Evolutionary conservation across 148 eudicot species (phyloP).

Genomic region (Vaccinium vitisidaea): DNA sequence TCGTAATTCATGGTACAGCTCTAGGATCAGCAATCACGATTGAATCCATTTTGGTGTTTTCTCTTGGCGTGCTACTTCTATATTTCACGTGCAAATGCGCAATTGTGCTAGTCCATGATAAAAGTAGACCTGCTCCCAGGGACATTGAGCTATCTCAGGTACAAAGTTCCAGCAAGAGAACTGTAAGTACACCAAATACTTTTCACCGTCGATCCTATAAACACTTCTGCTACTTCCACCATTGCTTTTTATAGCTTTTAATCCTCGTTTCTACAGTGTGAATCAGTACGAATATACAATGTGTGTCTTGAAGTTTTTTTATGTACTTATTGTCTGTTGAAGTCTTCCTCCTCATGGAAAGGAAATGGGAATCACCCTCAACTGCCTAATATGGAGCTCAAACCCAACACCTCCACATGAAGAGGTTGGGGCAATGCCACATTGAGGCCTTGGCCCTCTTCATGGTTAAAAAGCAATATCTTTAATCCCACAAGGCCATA

Average conservation of each 20-base stretch:
- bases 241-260: not conserved
- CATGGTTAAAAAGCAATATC: not conserved
- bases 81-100: slow-evolving; percentile 84
- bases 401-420: not conserved
- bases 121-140: slow-evolving; percentile 27
- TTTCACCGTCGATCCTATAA: not conserved
- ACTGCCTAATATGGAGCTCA: not conserved
- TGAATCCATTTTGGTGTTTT: slow-evolving; percentile 54
- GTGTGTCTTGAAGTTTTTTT: not conserved
- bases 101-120: slow-evolving; percentile 49
- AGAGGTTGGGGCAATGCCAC: not conserved
- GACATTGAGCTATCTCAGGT: slow-evolving; percentile 30
- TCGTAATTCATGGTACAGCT: slow-evolving; percentile 39
- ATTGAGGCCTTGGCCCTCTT: not conserved
- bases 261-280: not conserved
- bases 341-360: not conserved
- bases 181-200: slow-evolving; percentile 30
- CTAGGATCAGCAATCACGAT: slow-evolving; percentile 67
- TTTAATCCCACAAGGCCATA: not conserved
- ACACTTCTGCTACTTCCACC: not conserved
- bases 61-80: slow-evolving; percentile 60
- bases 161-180: slow-evolving; percentile 22
- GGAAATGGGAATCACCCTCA: not conserved
- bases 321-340: not conserved
- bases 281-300: too few species aligned